Base-by-base conservation (phyloP, 495 filamentous ascomycete species). In the Hypoxylon fuscum region DNA sequence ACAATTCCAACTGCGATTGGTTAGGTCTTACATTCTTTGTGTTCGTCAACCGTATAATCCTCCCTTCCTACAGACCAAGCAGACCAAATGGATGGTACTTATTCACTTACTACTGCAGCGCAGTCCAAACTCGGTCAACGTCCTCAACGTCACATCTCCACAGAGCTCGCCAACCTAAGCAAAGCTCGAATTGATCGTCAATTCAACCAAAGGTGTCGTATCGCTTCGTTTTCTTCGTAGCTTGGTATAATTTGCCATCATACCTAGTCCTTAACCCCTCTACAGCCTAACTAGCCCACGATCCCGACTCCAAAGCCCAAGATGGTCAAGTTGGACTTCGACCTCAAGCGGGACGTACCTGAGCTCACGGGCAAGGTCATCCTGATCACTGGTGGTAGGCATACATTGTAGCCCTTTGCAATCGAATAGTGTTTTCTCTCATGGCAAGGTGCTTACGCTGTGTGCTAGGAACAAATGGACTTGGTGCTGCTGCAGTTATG, bases 401-500 rank as follows among this genome's bases (percentile, higher is more conserved):
- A 41, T 38, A 18, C 20, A 55, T 20, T 18, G n/a, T n/a, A 18
- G 23, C 35, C 11, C 35, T 51, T 17, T 51, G 29, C 2, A 27
- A 1, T 46, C 10, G 8, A 12, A 2, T 46, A 2, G 22, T 21
- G 15, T 14, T 31, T 14, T 17, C 10, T 35, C 7, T 4, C 11
- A 35, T 35, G 12, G 12, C n/a, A 29, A n/a, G 18, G 18, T 10
- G 6, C 51, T 56, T 21, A 56, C 22, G 1, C 32, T 31, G 11
- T 32, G 15, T 54, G 18, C 11, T 53, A 61, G 60, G 60, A 20
- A 64, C 60, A 29, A 58, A 40, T 34, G 83, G 81, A 9, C 75
- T 84, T 9, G 81, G 81, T 23, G 67, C 81, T 37, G 77, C 80
- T 49, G 82, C 81, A 7, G 78, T 76, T 11, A 69, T 65, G 14